Conservation (phyloP, 805 yeast genomes). For the Candida maesae region DNA sequence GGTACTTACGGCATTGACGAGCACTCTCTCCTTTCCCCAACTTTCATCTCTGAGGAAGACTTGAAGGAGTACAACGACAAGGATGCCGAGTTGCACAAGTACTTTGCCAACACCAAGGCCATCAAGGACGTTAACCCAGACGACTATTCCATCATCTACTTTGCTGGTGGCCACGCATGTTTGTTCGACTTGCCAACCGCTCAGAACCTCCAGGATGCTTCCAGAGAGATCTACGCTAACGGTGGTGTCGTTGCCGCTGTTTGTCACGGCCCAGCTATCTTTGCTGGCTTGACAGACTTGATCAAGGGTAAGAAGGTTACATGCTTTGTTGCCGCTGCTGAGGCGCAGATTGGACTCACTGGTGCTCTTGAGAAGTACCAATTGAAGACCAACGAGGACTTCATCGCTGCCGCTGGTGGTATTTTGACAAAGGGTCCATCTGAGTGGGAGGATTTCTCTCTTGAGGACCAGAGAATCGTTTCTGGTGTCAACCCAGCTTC, state of each 20-base stretch:
- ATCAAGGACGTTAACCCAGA: conserved; percentile 45
- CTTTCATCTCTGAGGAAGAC: conserved; percentile 43
- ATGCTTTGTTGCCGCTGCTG: conserved; percentile 53
- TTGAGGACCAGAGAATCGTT: conserved; percentile 54
- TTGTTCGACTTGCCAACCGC: conserved; percentile 56
- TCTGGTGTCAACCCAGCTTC: conserved; percentile 67
- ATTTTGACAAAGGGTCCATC: conserved; percentile 42
- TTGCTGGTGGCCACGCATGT: conserved; percentile 67
- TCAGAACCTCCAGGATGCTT: conserved; percentile 40
- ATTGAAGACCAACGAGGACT: conserved; percentile 36
- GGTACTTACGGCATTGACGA: conserved; percentile 58
- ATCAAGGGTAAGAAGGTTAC: conserved; percentile 53
- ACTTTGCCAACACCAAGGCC: conserved; percentile 39
- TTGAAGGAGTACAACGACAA: conserved; percentile 35
- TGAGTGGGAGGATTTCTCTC: conserved; percentile 48
- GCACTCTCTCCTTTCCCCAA: conserved; percentile 41
- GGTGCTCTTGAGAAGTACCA: conserved; percentile 17
- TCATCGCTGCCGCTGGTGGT: conserved; percentile 40
- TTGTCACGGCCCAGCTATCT: conserved; percentile 65
- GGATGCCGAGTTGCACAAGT: conserved; percentile 36
- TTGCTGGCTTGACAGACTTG: conserved; percentile 46
- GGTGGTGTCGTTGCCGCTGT: conserved; percentile 62
- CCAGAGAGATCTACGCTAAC: conserved; percentile 41
- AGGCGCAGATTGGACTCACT: conserved; percentile 33
- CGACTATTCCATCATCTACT: conserved; percentile 52